phyloP scores from a whole-genome alignment of 75 land plant genomes.

The Picea glauca region DNA sequence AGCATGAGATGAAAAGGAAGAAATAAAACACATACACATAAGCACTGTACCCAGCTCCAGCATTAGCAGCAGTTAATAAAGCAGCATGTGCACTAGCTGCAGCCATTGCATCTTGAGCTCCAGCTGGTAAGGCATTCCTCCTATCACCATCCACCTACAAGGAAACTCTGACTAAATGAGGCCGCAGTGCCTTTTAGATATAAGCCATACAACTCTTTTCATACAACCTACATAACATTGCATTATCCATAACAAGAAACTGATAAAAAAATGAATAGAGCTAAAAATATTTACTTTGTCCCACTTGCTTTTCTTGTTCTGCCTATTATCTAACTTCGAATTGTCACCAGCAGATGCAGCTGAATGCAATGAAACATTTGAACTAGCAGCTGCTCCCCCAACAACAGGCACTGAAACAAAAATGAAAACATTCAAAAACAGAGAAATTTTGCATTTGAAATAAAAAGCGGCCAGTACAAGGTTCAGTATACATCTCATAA shows the following conservation, averaged over 20 bases:
- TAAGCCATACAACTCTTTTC: background rate
- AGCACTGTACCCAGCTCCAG: slow-evolving; percentile 72
- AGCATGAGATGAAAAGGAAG: background rate
- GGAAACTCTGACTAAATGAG: background rate
- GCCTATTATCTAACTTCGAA: slow-evolving; percentile 44
- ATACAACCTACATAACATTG: background rate
- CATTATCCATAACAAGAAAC: background rate
- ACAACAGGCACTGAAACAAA: slow-evolving; percentile 21
- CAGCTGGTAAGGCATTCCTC: slow-evolving; percentile 34
- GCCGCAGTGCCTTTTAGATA: background rate
- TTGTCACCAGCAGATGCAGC: slow-evolving; percentile 28
- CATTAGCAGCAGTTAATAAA: slow-evolving; percentile 52
- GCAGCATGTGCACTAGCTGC: slow-evolving; percentile 50
- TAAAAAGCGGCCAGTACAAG: background rate
- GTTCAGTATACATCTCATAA: background rate
- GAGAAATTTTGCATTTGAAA: background rate
- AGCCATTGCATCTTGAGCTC: slow-evolving; percentile 37
- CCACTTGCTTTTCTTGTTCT: slow-evolving; percentile 95
- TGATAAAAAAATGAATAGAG: background rate
- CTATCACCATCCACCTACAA: slow-evolving; percentile 69
- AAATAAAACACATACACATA: slow-evolving; percentile 55
- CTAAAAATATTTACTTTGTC: slow-evolving; percentile 58
- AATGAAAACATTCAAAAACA: background rate
- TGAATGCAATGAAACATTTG: slow-evolving; percentile 15
- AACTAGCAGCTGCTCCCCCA: slow-evolving; percentile 14